Evolutionary conservation across 2,329 filamentous ascomycete species (phyloP).

Genomic region (Keithomyces neogunnii): DNA sequence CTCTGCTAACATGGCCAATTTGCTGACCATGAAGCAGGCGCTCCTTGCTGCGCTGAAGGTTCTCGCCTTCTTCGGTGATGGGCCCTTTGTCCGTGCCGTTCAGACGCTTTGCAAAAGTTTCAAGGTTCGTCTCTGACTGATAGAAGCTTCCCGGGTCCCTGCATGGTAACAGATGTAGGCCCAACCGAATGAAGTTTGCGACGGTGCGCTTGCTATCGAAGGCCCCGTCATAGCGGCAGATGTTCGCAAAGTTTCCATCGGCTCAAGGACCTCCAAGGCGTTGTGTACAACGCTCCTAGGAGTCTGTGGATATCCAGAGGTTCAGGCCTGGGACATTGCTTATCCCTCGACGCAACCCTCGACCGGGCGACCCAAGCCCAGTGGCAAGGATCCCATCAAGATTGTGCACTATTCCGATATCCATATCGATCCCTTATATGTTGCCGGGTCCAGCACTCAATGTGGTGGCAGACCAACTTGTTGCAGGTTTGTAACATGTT

Average conservation of each 20-base stretch:
- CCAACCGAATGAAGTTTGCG: conserved; percentile 47
- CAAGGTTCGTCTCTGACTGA: conserved; percentile 15
- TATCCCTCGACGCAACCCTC: conserved; percentile 34
- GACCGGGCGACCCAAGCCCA: conserved; percentile 28
- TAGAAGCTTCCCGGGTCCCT: not conserved
- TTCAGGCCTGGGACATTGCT: conserved; percentile 31
- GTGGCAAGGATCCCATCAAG: conserved; percentile 37
- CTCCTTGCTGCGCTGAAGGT: conserved; percentile 30
- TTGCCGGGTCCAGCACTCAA: conserved; percentile 41
- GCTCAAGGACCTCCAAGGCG: conserved; percentile 39
- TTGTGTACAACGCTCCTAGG: conserved; percentile 47
- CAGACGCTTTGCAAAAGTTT: conserved; percentile 24
- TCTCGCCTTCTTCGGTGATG: conserved; percentile 33
- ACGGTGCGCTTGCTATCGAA: conserved; percentile 41
- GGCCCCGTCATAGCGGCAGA: conserved; percentile 43
- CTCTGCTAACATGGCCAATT: not conserved
- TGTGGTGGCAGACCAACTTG: conserved; percentile 49
- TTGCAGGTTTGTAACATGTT: conserved; percentile 33
- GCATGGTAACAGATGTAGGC: conserved; percentile 19
- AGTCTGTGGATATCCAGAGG: conserved; percentile 39
- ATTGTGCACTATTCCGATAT: conserved; percentile 54
- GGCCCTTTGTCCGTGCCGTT: conserved; percentile 25
- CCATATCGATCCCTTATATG: conserved; percentile 48
- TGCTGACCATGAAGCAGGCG: conserved; percentile 4
- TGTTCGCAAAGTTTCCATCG: conserved; percentile 36